Conservation (phyloP, 2,329 filamentous ascomycete species). For the Rutstroemia sp. region DNA sequence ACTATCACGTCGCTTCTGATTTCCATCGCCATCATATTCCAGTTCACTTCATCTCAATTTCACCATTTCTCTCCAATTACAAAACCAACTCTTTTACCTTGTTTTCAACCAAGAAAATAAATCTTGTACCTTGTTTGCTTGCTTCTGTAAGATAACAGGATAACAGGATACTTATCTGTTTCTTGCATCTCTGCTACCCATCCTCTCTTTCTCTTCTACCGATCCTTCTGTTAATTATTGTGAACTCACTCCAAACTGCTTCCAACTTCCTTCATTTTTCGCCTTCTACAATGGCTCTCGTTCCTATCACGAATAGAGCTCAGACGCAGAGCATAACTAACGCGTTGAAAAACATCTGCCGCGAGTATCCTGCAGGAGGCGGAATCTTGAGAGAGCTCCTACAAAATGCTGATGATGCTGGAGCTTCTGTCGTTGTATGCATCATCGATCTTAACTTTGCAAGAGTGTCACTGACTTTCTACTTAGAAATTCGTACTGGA, state of each 20-base stretch:
- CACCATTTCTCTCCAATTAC: no score
- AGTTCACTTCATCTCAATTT: no score
- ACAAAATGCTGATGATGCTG: constrained; percentile 93
- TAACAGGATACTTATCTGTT: no score
- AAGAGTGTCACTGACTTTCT: not conserved
- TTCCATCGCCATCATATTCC: no score
- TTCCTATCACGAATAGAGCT: constrained; percentile 14
- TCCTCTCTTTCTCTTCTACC: not conserved
- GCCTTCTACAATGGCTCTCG: constrained; percentile 11
- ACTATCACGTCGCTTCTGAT: no score
- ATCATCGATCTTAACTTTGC: not conserved
- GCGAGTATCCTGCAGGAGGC: constrained; percentile 69
- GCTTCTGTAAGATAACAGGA: no score
- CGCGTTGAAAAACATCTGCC: constrained; percentile 28
- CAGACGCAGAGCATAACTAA: constrained; percentile 25
- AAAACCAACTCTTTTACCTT: no score
- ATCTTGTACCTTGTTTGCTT: no score
- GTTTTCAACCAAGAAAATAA: no score
- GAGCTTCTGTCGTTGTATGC: constrained; percentile 64
- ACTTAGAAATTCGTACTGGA: constrained; percentile 25
- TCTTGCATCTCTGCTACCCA: not conserved
- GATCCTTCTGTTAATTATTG: not conserved
- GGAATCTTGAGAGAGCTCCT: constrained; percentile 82
- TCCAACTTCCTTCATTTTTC: not conserved
- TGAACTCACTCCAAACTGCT: not conserved